Conservation (phyloP, 2,329 filamentous ascomycete species). For the Intubia oerlemansii region DNA sequence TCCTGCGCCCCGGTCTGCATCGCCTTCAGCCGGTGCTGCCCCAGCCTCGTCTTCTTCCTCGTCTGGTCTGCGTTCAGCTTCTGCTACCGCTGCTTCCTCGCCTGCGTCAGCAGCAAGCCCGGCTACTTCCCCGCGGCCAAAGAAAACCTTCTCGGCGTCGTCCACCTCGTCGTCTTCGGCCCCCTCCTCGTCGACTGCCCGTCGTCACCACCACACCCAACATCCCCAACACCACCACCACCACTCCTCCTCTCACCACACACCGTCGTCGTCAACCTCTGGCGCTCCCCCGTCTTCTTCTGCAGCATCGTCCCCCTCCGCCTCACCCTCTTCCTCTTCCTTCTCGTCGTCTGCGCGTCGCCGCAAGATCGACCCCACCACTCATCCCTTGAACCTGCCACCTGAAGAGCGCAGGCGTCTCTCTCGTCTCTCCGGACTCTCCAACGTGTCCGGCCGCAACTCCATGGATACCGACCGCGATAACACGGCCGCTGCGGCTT, state of each 20-base stretch:
- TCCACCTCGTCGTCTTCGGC: constrained; percentile 8
- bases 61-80: not conserved
- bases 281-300: not conserved
- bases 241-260: constrained; percentile 2
- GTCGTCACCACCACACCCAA: constrained; percentile 5
- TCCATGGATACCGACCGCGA: constrained; percentile 66
- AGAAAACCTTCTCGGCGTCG: not conserved
- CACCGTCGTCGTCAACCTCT: not conserved
- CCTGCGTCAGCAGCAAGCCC: constrained; percentile 9
- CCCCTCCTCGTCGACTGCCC: constrained; percentile 6
- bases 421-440: constrained; percentile 47
- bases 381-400: constrained; percentile 74
- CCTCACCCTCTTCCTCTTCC: constrained; percentile 13
- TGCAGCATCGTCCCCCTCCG: constrained; percentile 1
- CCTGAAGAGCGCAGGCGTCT: constrained; percentile 70
- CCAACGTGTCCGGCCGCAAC: constrained; percentile 36
- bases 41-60: too few species aligned
- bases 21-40: too few species aligned
- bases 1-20: too few species aligned
- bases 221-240: not conserved
- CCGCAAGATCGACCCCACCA: constrained; percentile 41
- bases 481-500: constrained; percentile 20
- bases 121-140: constrained; percentile 3
- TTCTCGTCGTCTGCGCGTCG: constrained; percentile 23
- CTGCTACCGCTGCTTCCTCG: constrained; percentile 6